These are phyloP conservation scores for Aspergillus sclerotioniger DNA, from an alignment of 495 filamentous ascomycete genomes.

Conservation along the genomic window DNA sequence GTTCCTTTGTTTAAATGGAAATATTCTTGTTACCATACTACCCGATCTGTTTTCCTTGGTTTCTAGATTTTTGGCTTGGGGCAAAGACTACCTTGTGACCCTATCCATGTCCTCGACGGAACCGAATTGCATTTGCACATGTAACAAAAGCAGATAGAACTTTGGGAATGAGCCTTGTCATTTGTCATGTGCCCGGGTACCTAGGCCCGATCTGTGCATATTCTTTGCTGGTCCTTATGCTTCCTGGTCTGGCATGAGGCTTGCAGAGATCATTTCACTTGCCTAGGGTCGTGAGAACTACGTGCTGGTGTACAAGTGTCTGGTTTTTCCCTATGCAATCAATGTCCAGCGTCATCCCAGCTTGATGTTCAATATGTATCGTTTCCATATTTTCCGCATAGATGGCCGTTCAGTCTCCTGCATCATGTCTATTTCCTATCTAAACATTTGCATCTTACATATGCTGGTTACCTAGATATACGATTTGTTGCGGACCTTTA, in stretches of 20 bases:
- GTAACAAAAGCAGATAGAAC: constrained; percentile 40
- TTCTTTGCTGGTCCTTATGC: neutral
- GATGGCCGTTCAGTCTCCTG: neutral
- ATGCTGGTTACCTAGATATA: neutral
- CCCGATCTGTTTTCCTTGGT: constrained; percentile 1
- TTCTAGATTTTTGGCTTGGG: constrained; percentile 12
- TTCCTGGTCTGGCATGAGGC: neutral
- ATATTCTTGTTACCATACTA: constrained; percentile 16
- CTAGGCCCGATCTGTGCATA: constrained; percentile 2
- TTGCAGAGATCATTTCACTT: neutral
- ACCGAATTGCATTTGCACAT: constrained; percentile 24
- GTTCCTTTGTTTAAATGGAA: constrained; percentile 23
- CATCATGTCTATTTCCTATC: neutral
- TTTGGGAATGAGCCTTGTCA: constrained; percentile 18
- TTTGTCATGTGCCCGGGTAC: constrained; percentile 8
- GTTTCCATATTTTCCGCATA: neutral
- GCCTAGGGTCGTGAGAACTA: neutral
- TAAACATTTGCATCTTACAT: neutral
- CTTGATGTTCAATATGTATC: constrained; percentile 1
- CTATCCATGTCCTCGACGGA: constrained; percentile 18
- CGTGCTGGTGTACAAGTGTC: constrained; percentile 11
- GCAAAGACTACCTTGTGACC: constrained; percentile 1
- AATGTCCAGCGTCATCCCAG: neutral
- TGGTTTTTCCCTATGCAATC: neutral
- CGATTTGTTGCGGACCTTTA: neutral